Conservation (phyloP, 1,284 basidiomycete species). For the Phaffia rhodozyma region DNA sequence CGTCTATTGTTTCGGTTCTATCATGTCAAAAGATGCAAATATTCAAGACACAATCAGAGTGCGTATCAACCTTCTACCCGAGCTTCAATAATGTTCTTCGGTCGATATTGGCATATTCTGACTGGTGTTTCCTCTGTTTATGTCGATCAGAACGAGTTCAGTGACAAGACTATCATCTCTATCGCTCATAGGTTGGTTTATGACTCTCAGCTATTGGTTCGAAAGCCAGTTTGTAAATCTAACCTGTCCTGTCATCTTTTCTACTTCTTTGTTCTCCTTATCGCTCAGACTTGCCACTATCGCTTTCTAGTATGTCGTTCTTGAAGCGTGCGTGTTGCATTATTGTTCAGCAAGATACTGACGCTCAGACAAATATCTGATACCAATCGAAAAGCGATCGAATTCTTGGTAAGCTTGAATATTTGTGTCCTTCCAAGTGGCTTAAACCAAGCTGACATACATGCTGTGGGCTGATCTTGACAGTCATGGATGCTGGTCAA, state of each 20-base stretch:
- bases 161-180: slow-evolving; percentile 41
- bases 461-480: too few relatives aligned
- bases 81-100: too few relatives aligned
- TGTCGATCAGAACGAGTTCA: too few relatives aligned
- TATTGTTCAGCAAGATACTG: too few relatives aligned
- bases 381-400: slow-evolving; percentile 11
- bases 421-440: too few relatives aligned
- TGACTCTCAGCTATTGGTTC: background rate
- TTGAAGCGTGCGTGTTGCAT: too few relatives aligned
- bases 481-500: slow-evolving; percentile 28
- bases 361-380: too few relatives aligned
- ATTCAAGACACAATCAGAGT: slow-evolving; percentile 53
- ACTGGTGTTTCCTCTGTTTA: too few relatives aligned
- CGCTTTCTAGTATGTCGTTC: background rate
- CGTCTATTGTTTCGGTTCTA: background rate
- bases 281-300: background rate
- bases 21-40: slow-evolving; percentile 43
- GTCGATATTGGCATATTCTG: too few relatives aligned
- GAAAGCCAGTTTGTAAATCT: too few relatives aligned
- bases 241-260: slow-evolving; percentile 19
- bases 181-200: slow-evolving; percentile 65
- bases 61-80: slow-evolving; percentile 24
- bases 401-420: slow-evolving; percentile 23
- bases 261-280: slow-evolving; percentile 25
- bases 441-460: too few relatives aligned